Evolutionary conservation across 306 rosid species (phyloP).

Genomic region (Sechiopsis laciniata): DNA sequence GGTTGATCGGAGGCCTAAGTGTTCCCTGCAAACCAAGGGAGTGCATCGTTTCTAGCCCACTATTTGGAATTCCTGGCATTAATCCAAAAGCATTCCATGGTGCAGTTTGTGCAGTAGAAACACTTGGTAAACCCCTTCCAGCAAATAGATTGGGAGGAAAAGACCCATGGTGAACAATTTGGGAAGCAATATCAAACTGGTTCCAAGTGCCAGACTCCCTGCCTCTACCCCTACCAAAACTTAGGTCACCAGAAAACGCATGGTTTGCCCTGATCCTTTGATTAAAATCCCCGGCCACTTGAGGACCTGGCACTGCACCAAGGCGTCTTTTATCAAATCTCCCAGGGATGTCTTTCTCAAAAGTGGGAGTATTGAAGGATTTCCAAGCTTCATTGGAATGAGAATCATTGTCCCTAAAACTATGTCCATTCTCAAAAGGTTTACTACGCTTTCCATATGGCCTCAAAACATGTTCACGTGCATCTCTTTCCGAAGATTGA

Average conservation of each 20-base stretch:
- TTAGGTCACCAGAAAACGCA: conserved; percentile 48
- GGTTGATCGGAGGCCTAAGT: conserved; percentile 71
- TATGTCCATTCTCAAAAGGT: conserved; percentile 55
- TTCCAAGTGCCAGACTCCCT: conserved; percentile 78
- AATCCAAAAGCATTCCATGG: conserved; percentile 87
- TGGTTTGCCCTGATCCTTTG: conserved; percentile 65
- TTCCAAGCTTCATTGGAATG: conserved; percentile 52
- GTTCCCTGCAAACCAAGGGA: conserved; percentile 81
- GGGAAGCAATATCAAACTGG: conserved; percentile 77
- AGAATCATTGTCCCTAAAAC: conserved; percentile 70
- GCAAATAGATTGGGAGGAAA: conserved; percentile 61
- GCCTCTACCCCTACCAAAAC: conserved; percentile 85
- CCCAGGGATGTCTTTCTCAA: conserved; percentile 19
- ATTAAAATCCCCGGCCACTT: conserved; percentile 54
- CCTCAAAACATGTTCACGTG: conserved; percentile 57
- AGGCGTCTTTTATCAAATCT: conserved; percentile 70
- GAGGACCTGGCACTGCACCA: conserved; percentile 46
- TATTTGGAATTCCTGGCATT: conserved; percentile 71
- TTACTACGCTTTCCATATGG: conserved; percentile 74
- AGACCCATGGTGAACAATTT: conserved; percentile 73
- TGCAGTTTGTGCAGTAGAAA: conserved; percentile 70
- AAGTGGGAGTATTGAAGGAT: conserved; percentile 36
- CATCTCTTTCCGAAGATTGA: conserved; percentile 77
- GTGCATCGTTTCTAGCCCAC: conserved; percentile 77
- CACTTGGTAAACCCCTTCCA: conserved; percentile 75